phyloP scores from a whole-genome alignment of 2,329 filamentous ascomycete species.

The Cercospora canescens region DNA sequence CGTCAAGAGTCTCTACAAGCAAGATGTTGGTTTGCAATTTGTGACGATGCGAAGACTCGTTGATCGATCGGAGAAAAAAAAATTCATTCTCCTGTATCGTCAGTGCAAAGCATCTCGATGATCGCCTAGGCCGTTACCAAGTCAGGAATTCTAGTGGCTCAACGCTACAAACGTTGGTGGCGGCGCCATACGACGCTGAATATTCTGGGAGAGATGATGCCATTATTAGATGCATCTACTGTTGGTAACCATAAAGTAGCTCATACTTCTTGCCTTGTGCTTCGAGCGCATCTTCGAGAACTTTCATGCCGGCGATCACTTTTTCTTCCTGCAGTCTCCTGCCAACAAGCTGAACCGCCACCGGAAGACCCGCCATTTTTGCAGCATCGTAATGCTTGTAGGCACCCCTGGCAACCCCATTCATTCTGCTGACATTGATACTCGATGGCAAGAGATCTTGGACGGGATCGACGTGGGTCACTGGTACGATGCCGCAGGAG shows the following conservation, averaged over 20 bases:
- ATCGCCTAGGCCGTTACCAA: not conserved
- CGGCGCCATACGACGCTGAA: not conserved
- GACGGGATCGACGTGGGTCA: constrained; percentile 75
- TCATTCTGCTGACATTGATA: constrained; percentile 65
- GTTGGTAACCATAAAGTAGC: constrained; percentile 41
- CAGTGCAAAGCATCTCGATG: not conserved
- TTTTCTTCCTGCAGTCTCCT: constrained; percentile 83
- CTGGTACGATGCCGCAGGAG: constrained; percentile 75
- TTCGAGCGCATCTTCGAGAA: constrained; percentile 72
- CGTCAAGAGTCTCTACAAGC: not conserved
- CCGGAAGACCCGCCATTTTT: constrained; percentile 84
- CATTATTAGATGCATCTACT: not conserved
- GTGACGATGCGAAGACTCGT: not conserved
- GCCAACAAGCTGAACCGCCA: constrained; percentile 82
- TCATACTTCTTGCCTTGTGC: constrained; percentile 52
- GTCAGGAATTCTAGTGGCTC: not conserved
- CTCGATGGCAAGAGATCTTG: constrained; percentile 64
- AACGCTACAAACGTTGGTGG: not conserved
- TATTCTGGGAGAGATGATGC: not conserved
- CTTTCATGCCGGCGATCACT: constrained; percentile 77
- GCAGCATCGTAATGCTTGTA: constrained; percentile 82
- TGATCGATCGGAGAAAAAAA: not conserved
- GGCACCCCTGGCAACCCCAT: constrained; percentile 77
- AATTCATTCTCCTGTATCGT: not conserved
- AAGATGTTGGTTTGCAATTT: not conserved